These are phyloP conservation scores for Aureobasidium vineae DNA, from an alignment of 2,329 filamentous ascomycete genomes.

Conservation along the genomic window DNA sequence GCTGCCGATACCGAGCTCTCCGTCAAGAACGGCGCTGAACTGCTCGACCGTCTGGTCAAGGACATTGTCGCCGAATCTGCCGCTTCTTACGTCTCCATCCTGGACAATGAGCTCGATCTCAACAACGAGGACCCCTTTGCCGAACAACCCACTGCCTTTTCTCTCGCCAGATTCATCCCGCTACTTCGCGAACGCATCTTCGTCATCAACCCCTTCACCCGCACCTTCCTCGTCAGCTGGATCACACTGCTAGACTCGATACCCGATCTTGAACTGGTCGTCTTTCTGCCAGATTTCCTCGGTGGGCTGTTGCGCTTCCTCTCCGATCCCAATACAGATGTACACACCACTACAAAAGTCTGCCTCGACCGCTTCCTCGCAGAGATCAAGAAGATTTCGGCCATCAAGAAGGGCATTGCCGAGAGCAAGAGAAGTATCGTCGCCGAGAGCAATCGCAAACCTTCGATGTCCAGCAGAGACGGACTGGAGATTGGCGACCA, in stretches of 20 bases:
- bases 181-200: conserved; percentile 91
- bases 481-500: conserved; percentile 57
- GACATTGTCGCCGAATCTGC: conserved; percentile 96
- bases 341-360: conserved; percentile 88
- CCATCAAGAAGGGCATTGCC: conserved; percentile 85
- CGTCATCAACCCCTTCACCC: conserved; percentile 90
- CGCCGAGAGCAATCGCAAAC: conserved; percentile 66
- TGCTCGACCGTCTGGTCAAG: conserved; percentile 91
- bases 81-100: conserved; percentile 86
- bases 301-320: conserved; percentile 87
- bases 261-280: conserved; percentile 90
- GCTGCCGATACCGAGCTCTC: conserved; percentile 94
- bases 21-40: conserved; percentile 95
- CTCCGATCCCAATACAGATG: conserved; percentile 85
- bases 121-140: conserved; percentile 43
- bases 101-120: conserved; percentile 61
- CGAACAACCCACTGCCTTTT: conserved; percentile 70
- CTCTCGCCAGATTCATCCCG: conserved; percentile 84
- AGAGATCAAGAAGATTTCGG: conserved; percentile 92
- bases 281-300: conserved; percentile 87
- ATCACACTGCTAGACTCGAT: conserved; percentile 93
- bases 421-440: conserved; percentile 70
- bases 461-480: conserved; percentile 60
- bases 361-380: conserved; percentile 85
- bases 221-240: conserved; percentile 95